phyloP scores from a whole-genome alignment of 1,284 basidiomycete species.

The Ustilago hordei region DNA sequence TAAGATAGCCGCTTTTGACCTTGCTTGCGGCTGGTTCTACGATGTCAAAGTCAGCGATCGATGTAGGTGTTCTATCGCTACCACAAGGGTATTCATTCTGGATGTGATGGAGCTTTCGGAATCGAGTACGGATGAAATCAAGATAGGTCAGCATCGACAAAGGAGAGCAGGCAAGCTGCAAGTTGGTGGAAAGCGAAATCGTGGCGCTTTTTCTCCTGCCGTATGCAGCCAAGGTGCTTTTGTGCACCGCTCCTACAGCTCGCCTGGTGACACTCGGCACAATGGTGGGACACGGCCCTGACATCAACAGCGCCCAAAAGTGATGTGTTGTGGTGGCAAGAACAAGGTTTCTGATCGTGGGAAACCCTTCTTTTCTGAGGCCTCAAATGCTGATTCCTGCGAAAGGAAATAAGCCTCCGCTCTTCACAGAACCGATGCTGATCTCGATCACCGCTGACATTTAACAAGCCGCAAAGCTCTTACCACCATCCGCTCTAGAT shows the following conservation, averaged over 20 bases:
- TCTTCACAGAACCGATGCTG: no score
- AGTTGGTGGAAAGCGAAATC: not conserved
- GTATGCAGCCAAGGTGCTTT: not conserved
- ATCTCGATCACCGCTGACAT: no score
- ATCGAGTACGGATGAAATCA: not conserved
- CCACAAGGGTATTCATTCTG: no score
- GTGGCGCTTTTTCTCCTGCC: not conserved
- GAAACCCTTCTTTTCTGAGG: not conserved
- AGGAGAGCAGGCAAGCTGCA: not conserved
- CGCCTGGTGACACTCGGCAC: no score
- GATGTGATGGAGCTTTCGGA: no score
- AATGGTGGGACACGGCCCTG: not conserved
- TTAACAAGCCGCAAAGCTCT: no score
- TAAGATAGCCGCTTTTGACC: not conserved
- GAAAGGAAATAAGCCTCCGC: no score
- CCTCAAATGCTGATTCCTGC: no score
- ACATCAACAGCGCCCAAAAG: not conserved
- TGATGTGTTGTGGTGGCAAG: not conserved
- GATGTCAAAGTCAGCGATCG: not conserved
- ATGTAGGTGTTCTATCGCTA: not conserved
- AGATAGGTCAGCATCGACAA: not conserved
- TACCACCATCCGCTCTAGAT: no score
- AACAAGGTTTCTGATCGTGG: not conserved
- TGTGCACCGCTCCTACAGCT: no score
- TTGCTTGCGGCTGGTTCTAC: not conserved